Evolutionary conservation across 345 rosid species (phyloP).

Genomic region (Anacardium occidentale): DNA sequence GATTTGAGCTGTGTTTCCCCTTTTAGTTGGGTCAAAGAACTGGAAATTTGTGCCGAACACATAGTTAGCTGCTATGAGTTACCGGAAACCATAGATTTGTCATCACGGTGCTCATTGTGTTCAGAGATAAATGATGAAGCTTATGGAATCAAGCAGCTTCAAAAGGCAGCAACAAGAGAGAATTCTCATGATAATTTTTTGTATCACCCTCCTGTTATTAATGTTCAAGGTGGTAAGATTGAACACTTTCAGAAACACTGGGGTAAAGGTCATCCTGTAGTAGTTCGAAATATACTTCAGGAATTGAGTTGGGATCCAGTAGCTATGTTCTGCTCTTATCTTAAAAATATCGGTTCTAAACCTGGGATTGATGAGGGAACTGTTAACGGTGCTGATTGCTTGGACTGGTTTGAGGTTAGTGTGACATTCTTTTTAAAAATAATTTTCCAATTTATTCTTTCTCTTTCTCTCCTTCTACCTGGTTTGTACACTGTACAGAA

Average conservation of each 20-base stretch:
- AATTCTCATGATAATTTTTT: constrained; percentile 64
- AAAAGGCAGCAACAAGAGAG: constrained; percentile 65
- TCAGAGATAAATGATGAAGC: constrained; percentile 42
- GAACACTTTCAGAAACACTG: constrained; percentile 97
- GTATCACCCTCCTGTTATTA: constrained; percentile 53
- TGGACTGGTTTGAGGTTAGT: constrained; percentile 95
- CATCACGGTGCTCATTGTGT: constrained; percentile 66
- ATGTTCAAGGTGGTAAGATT: constrained; percentile 59
- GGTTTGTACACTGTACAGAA: background rate
- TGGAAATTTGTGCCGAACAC: constrained; percentile 84
- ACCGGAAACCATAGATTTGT: constrained; percentile 64
- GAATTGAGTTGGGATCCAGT: constrained; percentile 83
- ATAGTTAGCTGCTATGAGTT: constrained; percentile 81
- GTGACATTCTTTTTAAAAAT: background rate
- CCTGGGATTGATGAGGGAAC: constrained; percentile 36
- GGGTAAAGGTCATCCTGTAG: constrained; percentile 89
- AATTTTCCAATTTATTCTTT: background rate
- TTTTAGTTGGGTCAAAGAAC: constrained; percentile 54
- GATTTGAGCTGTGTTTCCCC: constrained; percentile 55
- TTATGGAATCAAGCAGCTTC: constrained; percentile 47
- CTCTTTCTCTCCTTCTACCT: constrained; percentile 5
- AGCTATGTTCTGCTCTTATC: constrained; percentile 80
- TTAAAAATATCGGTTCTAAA: constrained; percentile 48
- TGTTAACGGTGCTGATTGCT: constrained; percentile 31
- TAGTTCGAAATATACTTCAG: constrained; percentile 65